Evolutionary conservation across 176 grass and related monocot genomes (phyloP).

Genomic region (Pharus latifolius): DNA sequence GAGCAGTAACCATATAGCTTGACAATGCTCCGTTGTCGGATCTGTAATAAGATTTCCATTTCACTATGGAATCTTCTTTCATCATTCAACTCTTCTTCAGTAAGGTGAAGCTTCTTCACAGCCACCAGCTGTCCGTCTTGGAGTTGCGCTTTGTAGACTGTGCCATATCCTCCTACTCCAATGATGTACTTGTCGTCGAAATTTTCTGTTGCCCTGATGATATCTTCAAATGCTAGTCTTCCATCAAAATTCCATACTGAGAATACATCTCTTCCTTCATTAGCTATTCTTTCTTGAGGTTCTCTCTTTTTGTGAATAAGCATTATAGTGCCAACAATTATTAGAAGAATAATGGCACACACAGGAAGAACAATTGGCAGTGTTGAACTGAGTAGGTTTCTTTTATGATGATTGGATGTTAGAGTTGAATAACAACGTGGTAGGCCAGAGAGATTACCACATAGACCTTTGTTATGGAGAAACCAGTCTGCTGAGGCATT

Average conservation of each 20-base stretch:
- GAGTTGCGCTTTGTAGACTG: background rate
- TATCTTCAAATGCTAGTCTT: background rate
- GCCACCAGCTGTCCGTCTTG: background rate
- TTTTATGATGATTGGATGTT: background rate
- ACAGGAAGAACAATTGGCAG: background rate
- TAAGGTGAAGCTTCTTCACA: background rate
- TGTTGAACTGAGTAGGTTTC: background rate
- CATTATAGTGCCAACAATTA: background rate
- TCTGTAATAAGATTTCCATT: background rate
- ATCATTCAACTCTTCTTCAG: background rate
- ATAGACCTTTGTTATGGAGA: background rate
- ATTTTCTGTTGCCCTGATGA: background rate
- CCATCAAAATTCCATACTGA: slow-evolving; percentile 7
- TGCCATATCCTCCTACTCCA: background rate
- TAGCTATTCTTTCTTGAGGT: background rate
- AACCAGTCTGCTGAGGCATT: background rate
- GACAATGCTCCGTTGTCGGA: background rate
- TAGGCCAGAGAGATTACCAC: background rate
- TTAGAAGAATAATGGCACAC: background rate
- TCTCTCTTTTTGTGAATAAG: background rate
- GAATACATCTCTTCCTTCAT: background rate
- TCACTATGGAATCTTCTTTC: background rate
- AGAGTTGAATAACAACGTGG: background rate
- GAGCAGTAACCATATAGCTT: background rate
- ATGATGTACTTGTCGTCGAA: background rate